Conservation (phyloP, 1,284 basidiomycete genomes). For the Boletus semigastroideus region DNA sequence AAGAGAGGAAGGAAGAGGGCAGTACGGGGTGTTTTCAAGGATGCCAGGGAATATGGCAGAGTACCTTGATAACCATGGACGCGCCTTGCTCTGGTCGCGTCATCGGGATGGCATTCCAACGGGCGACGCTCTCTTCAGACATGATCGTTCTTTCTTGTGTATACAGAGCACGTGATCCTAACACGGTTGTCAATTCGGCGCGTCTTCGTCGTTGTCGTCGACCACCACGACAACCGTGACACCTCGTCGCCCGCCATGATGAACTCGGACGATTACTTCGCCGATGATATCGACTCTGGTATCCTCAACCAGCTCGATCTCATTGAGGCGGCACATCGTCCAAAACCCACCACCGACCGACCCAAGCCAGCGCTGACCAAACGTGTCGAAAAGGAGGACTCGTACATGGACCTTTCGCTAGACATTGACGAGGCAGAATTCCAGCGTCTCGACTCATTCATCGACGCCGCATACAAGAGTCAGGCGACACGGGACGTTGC, state of each 20-base stretch:
- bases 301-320: slow-evolving; percentile 57
- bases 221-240: not conserved
- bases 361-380: slow-evolving; percentile 13
- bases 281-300: slow-evolving; percentile 50
- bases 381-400: slow-evolving; percentile 38
- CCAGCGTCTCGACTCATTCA: slow-evolving; percentile 50
- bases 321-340: slow-evolving; percentile 60
- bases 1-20: slow-evolving; percentile 46
- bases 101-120: slow-evolving; percentile 71
- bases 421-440: slow-evolving; percentile 57
- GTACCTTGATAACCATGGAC: slow-evolving; percentile 58
- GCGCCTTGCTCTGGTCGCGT: slow-evolving; percentile 32
- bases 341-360: slow-evolving; percentile 15
- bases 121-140: slow-evolving; percentile 62
- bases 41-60: slow-evolving; percentile 48
- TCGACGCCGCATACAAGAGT: slow-evolving; percentile 44
- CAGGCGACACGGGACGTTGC: slow-evolving; percentile 33
- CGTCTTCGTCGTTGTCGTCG: not conserved
- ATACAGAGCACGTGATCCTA: not conserved
- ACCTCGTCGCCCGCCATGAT: slow-evolving; percentile 48
- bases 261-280: slow-evolving; percentile 62
- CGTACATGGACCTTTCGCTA: slow-evolving; percentile 56
- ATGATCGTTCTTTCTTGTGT: slow-evolving; percentile 33
- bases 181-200: not conserved
- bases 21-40: slow-evolving; percentile 43